Conservation (phyloP, 2,329 filamentous ascomycete species). For the Neocatenulostroma microsporum region DNA sequence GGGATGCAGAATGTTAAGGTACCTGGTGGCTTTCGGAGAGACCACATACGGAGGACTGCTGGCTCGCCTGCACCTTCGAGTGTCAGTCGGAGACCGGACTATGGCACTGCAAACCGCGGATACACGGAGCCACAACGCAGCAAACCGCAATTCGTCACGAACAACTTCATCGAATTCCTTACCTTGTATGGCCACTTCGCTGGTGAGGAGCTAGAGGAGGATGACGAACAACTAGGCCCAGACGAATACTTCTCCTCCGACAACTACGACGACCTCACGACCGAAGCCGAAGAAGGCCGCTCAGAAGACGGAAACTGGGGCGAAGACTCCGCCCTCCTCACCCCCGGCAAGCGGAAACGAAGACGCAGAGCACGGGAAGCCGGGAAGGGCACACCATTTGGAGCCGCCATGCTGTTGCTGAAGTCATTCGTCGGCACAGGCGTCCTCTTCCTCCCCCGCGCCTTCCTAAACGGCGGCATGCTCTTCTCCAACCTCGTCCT, state of each 20-base stretch:
- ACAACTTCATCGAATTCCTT: slow-evolving; percentile 90
- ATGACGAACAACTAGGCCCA: slow-evolving; percentile 78
- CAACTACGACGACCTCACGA: slow-evolving; percentile 49
- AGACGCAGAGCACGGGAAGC: slow-evolving; percentile 67
- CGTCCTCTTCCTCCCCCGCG: slow-evolving; percentile 83
- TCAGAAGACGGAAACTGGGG: slow-evolving; percentile 70
- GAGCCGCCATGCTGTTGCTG: slow-evolving; percentile 75
- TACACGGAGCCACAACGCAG: slow-evolving; percentile 18
- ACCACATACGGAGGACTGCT: slow-evolving; percentile 74
- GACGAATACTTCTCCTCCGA: slow-evolving; percentile 89
- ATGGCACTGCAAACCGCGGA: slow-evolving; percentile 15
- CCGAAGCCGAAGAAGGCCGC: slow-evolving; percentile 34
- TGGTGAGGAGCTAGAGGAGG: slow-evolving; percentile 91
- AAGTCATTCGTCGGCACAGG: slow-evolving; percentile 98
- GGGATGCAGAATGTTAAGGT: slow-evolving; percentile 88
- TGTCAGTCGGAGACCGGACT: slow-evolving; percentile 30
- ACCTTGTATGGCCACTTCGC: slow-evolving; percentile 96
- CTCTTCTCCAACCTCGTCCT: slow-evolving; percentile 89
- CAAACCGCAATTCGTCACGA: slow-evolving; percentile 65
- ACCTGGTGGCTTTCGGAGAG: slow-evolving; percentile 85
- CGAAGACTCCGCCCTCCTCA: slow-evolving; percentile 78
- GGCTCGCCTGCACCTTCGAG: slow-evolving; percentile 44
- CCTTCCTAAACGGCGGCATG: slow-evolving; percentile 96
- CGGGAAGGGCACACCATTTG: slow-evolving; percentile 69
- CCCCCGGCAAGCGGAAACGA: slow-evolving; percentile 58